These are phyloP conservation scores for Globisporangium emineosum DNA, from an alignment of 352 stramenopile species.

Conservation along the genomic window DNA sequence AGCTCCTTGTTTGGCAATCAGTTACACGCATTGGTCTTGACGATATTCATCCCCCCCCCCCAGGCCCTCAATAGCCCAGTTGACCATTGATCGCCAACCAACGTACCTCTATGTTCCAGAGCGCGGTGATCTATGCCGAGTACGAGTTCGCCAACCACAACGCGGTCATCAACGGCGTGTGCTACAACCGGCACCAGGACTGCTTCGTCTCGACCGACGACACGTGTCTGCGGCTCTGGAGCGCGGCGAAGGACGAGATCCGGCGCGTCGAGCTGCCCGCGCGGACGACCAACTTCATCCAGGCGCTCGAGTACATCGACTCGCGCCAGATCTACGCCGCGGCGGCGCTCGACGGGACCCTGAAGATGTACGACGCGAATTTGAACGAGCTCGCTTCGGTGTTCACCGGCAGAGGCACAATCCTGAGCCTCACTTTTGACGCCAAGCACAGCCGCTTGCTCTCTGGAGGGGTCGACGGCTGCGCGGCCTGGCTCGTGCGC, in stretches of 20 bases:
- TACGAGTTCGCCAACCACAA: conserved; percentile 58
- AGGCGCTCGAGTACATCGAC: conserved; percentile 58
- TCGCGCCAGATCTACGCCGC: conserved; percentile 61
- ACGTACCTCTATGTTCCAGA: conserved; percentile 49
- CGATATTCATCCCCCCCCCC: not conserved
- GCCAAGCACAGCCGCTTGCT: conserved; percentile 45
- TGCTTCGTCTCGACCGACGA: conserved; percentile 65
- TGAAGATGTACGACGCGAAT: conserved; percentile 55
- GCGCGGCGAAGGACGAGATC: conserved; percentile 25
- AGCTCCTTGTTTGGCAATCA: not conserved
- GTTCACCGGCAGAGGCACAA: conserved; percentile 41
- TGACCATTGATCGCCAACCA: no score
- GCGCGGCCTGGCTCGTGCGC: conserved; percentile 53
- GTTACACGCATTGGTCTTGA: not conserved
- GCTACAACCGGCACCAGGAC: conserved; percentile 67
- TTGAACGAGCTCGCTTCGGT: conserved; percentile 59
- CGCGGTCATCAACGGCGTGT: conserved; percentile 50
- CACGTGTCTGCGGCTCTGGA: conserved; percentile 47
- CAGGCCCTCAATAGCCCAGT: not conserved
- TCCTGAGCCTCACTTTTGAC: conserved; percentile 61
- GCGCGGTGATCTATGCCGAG: conserved; percentile 64
- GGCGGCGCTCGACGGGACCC: conserved; percentile 54
- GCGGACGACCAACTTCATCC: conserved; percentile 57
- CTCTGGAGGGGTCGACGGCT: conserved; percentile 61
- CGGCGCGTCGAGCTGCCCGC: conserved; percentile 48